Evolutionary conservation across 352 stramenopile genomes (phyloP).

Genomic region (Phytopythium aichiense): DNA sequence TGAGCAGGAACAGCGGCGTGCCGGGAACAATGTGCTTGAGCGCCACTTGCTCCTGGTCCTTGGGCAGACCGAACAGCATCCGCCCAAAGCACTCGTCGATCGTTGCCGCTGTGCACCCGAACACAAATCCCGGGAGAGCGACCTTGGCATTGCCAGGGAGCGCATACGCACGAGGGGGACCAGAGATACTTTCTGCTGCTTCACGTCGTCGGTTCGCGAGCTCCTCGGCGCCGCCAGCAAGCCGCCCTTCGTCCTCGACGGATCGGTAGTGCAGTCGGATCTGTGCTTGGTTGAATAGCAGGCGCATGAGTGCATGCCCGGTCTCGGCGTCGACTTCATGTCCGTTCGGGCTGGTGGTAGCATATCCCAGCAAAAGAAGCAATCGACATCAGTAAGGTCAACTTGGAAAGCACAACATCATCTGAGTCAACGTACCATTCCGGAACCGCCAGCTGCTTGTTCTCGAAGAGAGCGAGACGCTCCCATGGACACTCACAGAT

Average conservation of each 20-base stretch:
- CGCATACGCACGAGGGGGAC: slow-evolving; percentile 13
- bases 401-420: not conserved
- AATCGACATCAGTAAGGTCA: slow-evolving; percentile 5
- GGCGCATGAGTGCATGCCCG: slow-evolving; percentile 63
- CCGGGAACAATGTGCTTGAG: slow-evolving; percentile 63
- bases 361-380: not conserved
- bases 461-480: slow-evolving; percentile 65
- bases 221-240: slow-evolving; percentile 67
- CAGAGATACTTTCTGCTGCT: slow-evolving; percentile 68
- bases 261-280: slow-evolving; percentile 83
- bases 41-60: slow-evolving; percentile 67
- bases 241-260: slow-evolving; percentile 76
- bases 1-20: slow-evolving; percentile 82
- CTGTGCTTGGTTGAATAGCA: slow-evolving; percentile 78
- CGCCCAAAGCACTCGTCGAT: slow-evolving; percentile 88
- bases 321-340: slow-evolving; percentile 61
- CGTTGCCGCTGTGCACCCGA: slow-evolving; percentile 72
- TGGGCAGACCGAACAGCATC: slow-evolving; percentile 75
- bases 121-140: slow-evolving; percentile 68
- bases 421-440: slow-evolving; percentile 38
- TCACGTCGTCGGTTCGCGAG: slow-evolving; percentile 65
- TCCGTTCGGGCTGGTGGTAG: slow-evolving; percentile 47
- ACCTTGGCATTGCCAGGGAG: slow-evolving; percentile 10
- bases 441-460: slow-evolving; percentile 52
- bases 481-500: slow-evolving; percentile 87